These are phyloP conservation scores for Russula sp. DNA, from an alignment of 768 basidiomycete genomes.

Conservation along the genomic window DNA sequence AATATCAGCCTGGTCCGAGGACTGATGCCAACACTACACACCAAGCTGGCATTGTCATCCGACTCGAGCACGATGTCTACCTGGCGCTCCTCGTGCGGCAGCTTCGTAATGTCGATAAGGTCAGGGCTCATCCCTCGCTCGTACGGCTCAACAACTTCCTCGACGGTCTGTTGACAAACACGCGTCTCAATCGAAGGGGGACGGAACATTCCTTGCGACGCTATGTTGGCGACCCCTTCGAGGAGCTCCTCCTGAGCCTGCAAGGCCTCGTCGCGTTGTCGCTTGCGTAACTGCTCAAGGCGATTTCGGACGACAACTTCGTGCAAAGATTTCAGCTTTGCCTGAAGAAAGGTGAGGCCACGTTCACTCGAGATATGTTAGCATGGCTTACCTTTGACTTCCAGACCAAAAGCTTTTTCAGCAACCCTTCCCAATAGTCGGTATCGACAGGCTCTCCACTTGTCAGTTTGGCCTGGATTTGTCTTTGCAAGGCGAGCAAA, in stretches of 20 bases:
- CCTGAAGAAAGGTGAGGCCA: slow-evolving; percentile 40
- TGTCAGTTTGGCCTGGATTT: slow-evolving; percentile 80
- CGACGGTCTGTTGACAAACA: slow-evolving; percentile 33
- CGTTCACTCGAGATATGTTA: neutral
- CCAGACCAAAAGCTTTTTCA: slow-evolving; percentile 92
- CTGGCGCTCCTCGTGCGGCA: slow-evolving; percentile 73
- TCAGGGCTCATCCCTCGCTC: slow-evolving; percentile 80
- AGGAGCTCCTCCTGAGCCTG: slow-evolving; percentile 89
- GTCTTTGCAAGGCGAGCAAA: slow-evolving; percentile 72
- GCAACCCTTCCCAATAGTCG: slow-evolving; percentile 94
- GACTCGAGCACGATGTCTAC: slow-evolving; percentile 68
- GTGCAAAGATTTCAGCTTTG: slow-evolving; percentile 86
- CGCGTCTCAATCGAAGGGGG: slow-evolving; percentile 32
- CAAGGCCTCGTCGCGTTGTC: slow-evolving; percentile 92
- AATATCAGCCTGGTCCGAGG: neutral
- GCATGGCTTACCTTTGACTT: slow-evolving; percentile 74
- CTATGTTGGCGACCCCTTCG: slow-evolving; percentile 66
- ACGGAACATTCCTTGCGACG: slow-evolving; percentile 42
- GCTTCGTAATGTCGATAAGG: slow-evolving; percentile 63
- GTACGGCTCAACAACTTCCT: slow-evolving; percentile 75
- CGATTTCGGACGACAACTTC: slow-evolving; percentile 96
- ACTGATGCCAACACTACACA: slow-evolving; percentile 12
- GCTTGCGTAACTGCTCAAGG: slow-evolving; percentile 90
- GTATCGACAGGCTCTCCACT: slow-evolving; percentile 94
- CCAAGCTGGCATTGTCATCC: slow-evolving; percentile 60